These are phyloP conservation scores for Zizania palustris DNA, from an alignment of 202 grass and related monocot species.

Conservation along the genomic window DNA sequence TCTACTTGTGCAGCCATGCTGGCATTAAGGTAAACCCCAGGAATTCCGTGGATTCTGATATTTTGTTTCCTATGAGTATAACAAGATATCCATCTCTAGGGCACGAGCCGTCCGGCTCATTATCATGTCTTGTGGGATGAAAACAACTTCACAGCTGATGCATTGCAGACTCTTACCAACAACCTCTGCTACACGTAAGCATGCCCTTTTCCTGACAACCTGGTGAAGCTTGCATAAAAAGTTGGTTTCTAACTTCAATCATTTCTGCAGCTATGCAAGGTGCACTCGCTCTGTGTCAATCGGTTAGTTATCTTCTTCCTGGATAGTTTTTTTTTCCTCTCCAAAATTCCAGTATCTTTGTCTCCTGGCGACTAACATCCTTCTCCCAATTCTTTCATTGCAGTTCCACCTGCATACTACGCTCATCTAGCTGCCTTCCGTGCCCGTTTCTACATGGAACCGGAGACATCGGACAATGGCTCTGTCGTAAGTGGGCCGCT, in stretches of 20 bases:
- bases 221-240: neutral
- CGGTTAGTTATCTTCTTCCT: slow-evolving; percentile 46
- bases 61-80: neutral
- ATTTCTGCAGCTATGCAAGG: slow-evolving; percentile 76
- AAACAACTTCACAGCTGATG: slow-evolving; percentile 78
- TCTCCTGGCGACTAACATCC: slow-evolving; percentile 4
- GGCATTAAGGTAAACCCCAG: slow-evolving; percentile 62
- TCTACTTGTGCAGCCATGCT: slow-evolving; percentile 90
- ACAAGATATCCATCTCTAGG: slow-evolving; percentile 39
- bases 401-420: slow-evolving; percentile 91
- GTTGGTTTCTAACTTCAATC: slow-evolving; percentile 22
- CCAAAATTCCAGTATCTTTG: neutral
- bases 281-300: slow-evolving; percentile 91
- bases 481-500: slow-evolving; percentile 43
- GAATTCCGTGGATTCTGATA: neutral
- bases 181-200: slow-evolving; percentile 93
- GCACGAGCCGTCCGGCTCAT: slow-evolving; percentile 85
- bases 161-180: slow-evolving; percentile 81
- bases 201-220: neutral
- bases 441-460: slow-evolving; percentile 88
- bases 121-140: slow-evolving; percentile 95
- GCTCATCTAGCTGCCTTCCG: slow-evolving; percentile 85
- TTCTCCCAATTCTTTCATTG: neutral
- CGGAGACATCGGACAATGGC: slow-evolving; percentile 64
- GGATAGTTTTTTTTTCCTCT: neutral